phyloP scores from a whole-genome alignment of 352 stramenopile species.

The Phytopythium vexans region DNA sequence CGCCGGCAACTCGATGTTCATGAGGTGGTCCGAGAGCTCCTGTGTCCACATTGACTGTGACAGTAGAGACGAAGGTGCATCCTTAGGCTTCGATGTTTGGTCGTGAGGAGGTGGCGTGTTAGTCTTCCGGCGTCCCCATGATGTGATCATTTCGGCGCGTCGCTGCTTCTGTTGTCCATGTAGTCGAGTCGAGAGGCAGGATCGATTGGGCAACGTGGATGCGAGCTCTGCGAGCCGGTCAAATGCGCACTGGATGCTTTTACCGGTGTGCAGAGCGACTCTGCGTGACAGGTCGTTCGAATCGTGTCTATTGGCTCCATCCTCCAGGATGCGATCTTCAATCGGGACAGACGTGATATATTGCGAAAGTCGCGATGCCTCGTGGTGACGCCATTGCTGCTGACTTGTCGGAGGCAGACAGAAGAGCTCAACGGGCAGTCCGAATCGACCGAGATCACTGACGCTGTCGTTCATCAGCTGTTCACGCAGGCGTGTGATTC shows the following conservation, averaged over 20 bases:
- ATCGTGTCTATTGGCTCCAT: too few species aligned
- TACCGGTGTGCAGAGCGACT: neutral
- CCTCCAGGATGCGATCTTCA: too few species aligned
- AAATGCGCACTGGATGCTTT: neutral
- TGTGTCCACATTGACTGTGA: conserved; percentile 19
- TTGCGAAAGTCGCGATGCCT: too few species aligned
- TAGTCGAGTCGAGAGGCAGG: conserved; percentile 28
- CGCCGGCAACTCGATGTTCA: conserved; percentile 40
- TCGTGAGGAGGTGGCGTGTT: conserved; percentile 4
- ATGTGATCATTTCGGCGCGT: conserved; percentile 31
- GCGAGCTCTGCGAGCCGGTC: conserved; percentile 16
- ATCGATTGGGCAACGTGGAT: conserved; percentile 22
- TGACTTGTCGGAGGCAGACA: conserved; percentile 12
- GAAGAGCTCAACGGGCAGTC: conserved; percentile 13
- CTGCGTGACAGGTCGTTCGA: conserved; percentile 9
- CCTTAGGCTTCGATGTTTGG: conserved; percentile 7
- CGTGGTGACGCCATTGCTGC: conserved; percentile 4
- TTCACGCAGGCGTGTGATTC: conserved; percentile 22
- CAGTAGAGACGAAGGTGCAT: conserved; percentile 8
- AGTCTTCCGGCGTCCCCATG: conserved; percentile 23
- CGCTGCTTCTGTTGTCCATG: conserved; percentile 41
- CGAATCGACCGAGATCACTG: conserved; percentile 4
- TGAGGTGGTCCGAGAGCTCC: conserved; percentile 28
- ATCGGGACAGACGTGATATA: too few species aligned
- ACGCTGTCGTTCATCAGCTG: conserved; percentile 15